These are phyloP conservation scores for Aspergillus indologenus DNA, from an alignment of 495 filamentous ascomycete species.

Conservation along the genomic window DNA sequence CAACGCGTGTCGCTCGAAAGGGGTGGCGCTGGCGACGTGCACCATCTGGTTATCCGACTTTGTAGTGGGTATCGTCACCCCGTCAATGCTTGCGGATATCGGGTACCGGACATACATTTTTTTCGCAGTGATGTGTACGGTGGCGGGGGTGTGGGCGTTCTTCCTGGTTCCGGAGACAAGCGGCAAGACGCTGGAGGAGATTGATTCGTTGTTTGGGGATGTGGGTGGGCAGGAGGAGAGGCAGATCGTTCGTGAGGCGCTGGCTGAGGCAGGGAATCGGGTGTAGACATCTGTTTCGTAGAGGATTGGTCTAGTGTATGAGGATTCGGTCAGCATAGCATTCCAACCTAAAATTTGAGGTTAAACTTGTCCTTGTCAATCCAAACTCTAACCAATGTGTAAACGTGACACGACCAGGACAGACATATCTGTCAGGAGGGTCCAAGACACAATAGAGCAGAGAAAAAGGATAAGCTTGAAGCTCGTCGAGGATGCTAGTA, in stretches of 20 bases:
- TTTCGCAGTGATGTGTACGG: constrained; percentile 58
- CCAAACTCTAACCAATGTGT: no score
- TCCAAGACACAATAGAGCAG: no score
- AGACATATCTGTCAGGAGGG: no score
- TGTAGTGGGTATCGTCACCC: constrained; percentile 58
- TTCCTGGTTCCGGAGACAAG: constrained; percentile 65
- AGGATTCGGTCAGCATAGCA: no score
- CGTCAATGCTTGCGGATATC: constrained; percentile 61
- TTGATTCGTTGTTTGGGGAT: constrained; percentile 51
- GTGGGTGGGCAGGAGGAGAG: constrained; percentile 5
- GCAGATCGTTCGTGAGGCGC: background rate
- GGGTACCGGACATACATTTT: constrained; percentile 47
- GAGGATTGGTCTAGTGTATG: no score
- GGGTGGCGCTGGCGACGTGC: constrained; percentile 57
- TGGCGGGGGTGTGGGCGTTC: constrained; percentile 54
- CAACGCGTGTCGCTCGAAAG: constrained; percentile 59
- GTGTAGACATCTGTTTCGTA: background rate
- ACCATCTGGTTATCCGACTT: constrained; percentile 67
- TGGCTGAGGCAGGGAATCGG: background rate
- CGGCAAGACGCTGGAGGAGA: constrained; percentile 64
- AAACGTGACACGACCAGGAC: no score
- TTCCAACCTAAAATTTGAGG: no score
- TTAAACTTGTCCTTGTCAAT: no score
- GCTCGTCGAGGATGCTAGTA: no score
- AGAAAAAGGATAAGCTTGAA: no score